Evolutionary conservation across 495 filamentous ascomycete genomes (phyloP).

Genomic region (Niebla homalea): DNA sequence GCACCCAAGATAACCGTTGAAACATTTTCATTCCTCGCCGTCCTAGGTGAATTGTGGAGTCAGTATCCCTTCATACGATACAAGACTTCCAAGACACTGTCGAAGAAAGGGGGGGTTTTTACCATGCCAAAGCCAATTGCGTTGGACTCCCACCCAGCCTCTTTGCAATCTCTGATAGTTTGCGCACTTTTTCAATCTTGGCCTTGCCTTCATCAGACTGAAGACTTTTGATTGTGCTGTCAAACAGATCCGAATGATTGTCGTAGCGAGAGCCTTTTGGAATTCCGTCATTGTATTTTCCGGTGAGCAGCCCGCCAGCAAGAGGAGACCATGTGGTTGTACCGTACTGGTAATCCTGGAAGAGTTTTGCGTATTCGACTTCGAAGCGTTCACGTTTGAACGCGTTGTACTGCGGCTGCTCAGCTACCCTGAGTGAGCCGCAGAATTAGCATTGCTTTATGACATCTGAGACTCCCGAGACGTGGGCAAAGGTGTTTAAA

Average conservation of each 20-base stretch:
- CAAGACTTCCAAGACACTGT: too few relatives aligned
- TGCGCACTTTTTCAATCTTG: slow-evolving; percentile 18
- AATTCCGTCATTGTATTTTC: slow-evolving; percentile 64
- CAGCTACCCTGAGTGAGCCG: slow-evolving; percentile 34
- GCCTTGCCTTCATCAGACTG: slow-evolving; percentile 17
- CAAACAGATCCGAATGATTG: slow-evolving; percentile 28
- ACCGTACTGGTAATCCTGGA: slow-evolving; percentile 50
- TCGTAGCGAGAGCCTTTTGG: slow-evolving; percentile 27
- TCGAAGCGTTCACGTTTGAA: slow-evolving; percentile 60
- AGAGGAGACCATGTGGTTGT: slow-evolving; percentile 65
- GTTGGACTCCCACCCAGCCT: slow-evolving; percentile 50
- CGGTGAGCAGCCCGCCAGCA: slow-evolving; percentile 59
- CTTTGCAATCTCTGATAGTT: slow-evolving; percentile 40
- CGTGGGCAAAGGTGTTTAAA: too few relatives aligned
- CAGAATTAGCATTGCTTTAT: too few relatives aligned
- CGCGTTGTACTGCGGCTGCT: slow-evolving; percentile 80
- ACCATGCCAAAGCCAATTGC: slow-evolving; percentile 65
- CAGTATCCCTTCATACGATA: too few relatives aligned
- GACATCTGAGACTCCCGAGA: too few relatives aligned
- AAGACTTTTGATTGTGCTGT: slow-evolving; percentile 19
- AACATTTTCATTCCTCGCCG: slow-evolving; percentile 62
- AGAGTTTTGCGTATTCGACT: slow-evolving; percentile 56
- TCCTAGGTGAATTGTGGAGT: too few relatives aligned
- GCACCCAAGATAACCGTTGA: slow-evolving; percentile 68
- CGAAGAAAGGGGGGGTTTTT: too few relatives aligned